phyloP scores from a whole-genome alignment of 257 asterid species.

The Rehmannia glutinosa region DNA sequence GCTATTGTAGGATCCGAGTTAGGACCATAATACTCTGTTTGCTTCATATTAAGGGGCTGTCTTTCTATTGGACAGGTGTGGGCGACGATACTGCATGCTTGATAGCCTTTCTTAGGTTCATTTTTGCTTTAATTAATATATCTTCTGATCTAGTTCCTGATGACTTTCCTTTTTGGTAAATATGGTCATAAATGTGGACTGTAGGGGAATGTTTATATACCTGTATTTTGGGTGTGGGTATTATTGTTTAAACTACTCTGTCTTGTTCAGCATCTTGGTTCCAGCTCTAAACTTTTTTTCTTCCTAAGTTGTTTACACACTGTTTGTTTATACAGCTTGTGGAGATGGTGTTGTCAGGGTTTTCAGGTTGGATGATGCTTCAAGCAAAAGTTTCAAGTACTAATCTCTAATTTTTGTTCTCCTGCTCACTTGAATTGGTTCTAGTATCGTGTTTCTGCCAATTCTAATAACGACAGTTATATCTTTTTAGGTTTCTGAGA shows the following conservation, averaged over 20 bases:
- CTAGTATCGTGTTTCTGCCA: constrained; percentile 1
- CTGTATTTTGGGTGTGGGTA: not conserved
- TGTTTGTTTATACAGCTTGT: constrained; percentile 58
- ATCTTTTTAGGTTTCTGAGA: constrained; percentile 67
- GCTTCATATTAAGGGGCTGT: not conserved
- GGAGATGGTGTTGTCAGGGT: constrained; percentile 88
- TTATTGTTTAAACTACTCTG: not conserved
- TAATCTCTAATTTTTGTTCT: constrained; percentile 20
- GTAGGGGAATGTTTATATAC: not conserved
- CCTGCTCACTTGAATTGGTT: not conserved
- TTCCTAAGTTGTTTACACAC: constrained; percentile 2
- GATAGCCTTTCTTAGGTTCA: constrained; percentile 1
- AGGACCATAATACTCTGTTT: not conserved
- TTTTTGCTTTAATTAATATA: not conserved
- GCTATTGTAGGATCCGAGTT: not conserved
- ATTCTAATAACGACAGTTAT: not conserved
- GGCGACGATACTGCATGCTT: not conserved
- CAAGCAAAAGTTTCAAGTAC: constrained; percentile 98
- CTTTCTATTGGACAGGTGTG: not conserved
- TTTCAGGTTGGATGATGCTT: constrained; percentile 88
- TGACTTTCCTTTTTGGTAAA: not conserved
- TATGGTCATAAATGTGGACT: not conserved
- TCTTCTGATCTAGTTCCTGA: not conserved
- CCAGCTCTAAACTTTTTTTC: not conserved
- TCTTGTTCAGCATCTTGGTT: constrained; percentile 6